Evolutionary conservation across 805 yeast species (phyloP).

Genomic region (Starmerella tilneyi): DNA sequence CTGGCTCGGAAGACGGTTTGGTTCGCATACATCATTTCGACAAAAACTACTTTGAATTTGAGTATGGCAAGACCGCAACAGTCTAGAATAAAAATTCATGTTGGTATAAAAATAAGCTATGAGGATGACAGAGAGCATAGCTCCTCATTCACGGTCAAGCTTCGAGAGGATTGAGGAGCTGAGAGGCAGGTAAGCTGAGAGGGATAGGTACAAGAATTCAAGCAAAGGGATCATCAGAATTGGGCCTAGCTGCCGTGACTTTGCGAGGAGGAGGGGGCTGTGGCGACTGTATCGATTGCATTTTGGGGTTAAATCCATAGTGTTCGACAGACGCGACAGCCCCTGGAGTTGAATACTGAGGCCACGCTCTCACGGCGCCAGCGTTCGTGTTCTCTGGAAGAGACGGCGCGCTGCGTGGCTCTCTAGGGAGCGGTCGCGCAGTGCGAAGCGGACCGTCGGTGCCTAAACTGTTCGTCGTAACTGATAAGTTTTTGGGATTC

Average conservation of each 20-base stretch:
- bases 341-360: neutral
- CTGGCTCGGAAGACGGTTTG: constrained; percentile 98
- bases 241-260: neutral
- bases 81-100: neutral
- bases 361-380: neutral
- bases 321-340: neutral
- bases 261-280: constrained; percentile 2
- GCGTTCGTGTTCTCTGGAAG: too few relatives aligned
- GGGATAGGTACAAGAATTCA: neutral
- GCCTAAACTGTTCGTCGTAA: neutral
- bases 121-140: too few relatives aligned
- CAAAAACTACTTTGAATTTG: constrained; percentile 83
- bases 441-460: neutral
- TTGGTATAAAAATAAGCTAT: neutral
- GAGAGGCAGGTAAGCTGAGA: too few relatives aligned
- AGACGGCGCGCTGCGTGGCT: constrained; percentile 2
- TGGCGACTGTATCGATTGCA: neutral
- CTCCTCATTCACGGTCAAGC: too few relatives aligned
- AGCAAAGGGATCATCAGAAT: neutral
- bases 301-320: neutral
- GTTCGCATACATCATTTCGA: constrained; percentile 91
- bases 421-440: neutral
- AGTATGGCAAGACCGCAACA: constrained; percentile 53
- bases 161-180: too few relatives aligned
- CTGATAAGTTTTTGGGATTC: neutral